A percentile compares a stretch with the other conserved stretches of the same genome.
Conservation (phyloP, 2,329 filamentous ascomycete genomes). For the Ophiobolus disseminans region DNA sequence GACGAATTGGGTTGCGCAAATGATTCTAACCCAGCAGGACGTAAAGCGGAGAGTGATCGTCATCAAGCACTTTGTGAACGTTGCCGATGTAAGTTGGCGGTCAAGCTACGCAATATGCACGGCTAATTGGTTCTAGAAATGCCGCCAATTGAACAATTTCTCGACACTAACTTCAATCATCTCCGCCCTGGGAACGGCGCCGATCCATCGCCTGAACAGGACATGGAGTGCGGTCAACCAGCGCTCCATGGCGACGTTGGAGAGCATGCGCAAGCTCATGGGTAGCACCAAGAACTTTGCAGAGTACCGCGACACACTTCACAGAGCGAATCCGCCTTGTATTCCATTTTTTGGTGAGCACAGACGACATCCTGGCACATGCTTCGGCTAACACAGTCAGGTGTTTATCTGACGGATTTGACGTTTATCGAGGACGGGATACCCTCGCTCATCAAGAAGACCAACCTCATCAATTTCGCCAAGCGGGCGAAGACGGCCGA, state of each 20-base stretch:
- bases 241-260: conserved; percentile 78
- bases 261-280: conserved; percentile 94
- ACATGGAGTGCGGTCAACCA: conserved; percentile 95
- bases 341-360: conserved; percentile 93
- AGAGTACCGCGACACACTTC: conserved; percentile 91
- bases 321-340: conserved; percentile 92
- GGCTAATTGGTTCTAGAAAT: conserved; percentile 71
- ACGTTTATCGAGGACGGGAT: conserved; percentile 99
- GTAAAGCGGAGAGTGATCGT: conserved; percentile 96
- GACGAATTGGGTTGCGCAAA: conserved; percentile 99
- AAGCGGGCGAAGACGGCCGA: conserved; percentile 98
- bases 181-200: conserved; percentile 90
- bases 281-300: conserved; percentile 97
- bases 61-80: conserved; percentile 96
- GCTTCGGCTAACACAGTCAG: conserved; percentile 55
- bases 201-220: conserved; percentile 89
- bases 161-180: conserved; percentile 98
- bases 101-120: not conserved
- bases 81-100: conserved; percentile 79
- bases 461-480: conserved; percentile 96
- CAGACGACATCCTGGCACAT: not conserved
- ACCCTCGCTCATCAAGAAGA: conserved; percentile 93
- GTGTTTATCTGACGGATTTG: conserved; percentile 94
- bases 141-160: conserved; percentile 91
- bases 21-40: conserved; percentile 94